Evolutionary conservation across 2,329 filamentous ascomycete genomes (phyloP), one percentile per base, ranked within the genome.

Genomic region (Geosmithia flava): DNA sequence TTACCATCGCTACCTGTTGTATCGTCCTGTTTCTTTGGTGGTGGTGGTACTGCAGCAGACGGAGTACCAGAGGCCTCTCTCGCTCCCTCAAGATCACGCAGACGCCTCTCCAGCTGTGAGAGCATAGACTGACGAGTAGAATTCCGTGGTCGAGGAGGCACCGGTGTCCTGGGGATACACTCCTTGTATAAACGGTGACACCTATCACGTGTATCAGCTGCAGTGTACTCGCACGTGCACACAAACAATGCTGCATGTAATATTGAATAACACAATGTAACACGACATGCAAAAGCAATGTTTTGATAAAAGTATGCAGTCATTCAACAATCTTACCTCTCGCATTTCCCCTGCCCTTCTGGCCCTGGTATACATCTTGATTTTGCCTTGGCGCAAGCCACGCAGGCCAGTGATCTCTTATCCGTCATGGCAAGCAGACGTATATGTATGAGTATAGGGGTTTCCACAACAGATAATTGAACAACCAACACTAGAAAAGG

Each of bases 321-420:
- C 13, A 37, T 13, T 13, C 6, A 7, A 3, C 15, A 16, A 13
- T 37, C 42, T 56, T 53, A 74, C 71, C 72, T 67, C 52, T 75
- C 71, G 53, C 72, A 75, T 48, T 70, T 69, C 48, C 62, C 59
- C 33, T 56, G 59, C 6, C 58, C 62, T 15, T 59, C 56, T 10
- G 67, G 65, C 2, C 71, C 67, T 0, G 68, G 62, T 23, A 72
- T 67, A 43, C 72, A 75, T 54, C 71, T 63, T 29, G 70, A 67
- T 55, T 75, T 75, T n/a, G 72, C 72, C 53, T 68, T 72, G 50
- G 72, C 72, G 54, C 72, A 75, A 2, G 70, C 73, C 1, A 62
- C 63, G 54, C 72, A 75, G 42, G 72, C 72, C 53, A 69, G 68
- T 3, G 72, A 71, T 13, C 71, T 71, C 51, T 68, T 61, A 20